Conservation (phyloP, 805 yeast species). For the Metschnikowia picachoensis region DNA sequence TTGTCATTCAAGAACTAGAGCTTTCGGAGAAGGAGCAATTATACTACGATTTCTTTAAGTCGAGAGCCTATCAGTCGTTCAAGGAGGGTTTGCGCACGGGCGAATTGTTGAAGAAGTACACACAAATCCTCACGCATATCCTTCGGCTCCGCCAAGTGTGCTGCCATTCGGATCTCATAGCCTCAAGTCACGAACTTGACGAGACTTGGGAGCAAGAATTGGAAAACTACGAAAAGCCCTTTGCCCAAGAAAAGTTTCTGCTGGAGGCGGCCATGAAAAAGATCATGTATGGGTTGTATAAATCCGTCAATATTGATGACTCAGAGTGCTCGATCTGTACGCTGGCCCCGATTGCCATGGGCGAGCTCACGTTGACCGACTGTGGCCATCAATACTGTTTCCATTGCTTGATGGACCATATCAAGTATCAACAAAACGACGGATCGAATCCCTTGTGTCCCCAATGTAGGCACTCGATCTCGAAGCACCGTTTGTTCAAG, state of each 20-base stretch:
- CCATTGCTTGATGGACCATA: constrained; percentile 67
- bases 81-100: constrained; percentile 60
- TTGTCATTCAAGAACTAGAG: constrained; percentile 61
- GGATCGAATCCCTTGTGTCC: constrained; percentile 60
- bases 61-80: constrained; percentile 61
- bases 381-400: constrained; percentile 84
- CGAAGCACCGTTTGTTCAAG: constrained; percentile 46
- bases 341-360: constrained; percentile 53
- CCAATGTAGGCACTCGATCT: constrained; percentile 60
- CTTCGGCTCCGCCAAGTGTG: constrained; percentile 83
- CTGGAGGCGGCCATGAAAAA: constrained; percentile 21
- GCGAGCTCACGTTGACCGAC: constrained; percentile 57
- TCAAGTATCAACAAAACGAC: constrained; percentile 58
- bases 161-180: constrained; percentile 72
- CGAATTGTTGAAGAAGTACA: constrained; percentile 63
- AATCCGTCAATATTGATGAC: constrained; percentile 32
- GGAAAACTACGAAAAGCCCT: constrained; percentile 13
- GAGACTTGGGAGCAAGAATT: constrained; percentile 36
- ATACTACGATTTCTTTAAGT: constrained; percentile 65
- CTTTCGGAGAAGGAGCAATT: constrained; percentile 63
- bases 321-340: constrained; percentile 87
- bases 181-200: constrained; percentile 49
- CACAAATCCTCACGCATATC: constrained; percentile 78
- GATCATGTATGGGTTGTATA: constrained; percentile 28
- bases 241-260: constrained; percentile 16